Evolutionary conservation across 2,329 filamentous ascomycete genomes (phyloP), one percentile per base, ranked within the genome.

Genomic region (Claviceps pazoutovae): DNA sequence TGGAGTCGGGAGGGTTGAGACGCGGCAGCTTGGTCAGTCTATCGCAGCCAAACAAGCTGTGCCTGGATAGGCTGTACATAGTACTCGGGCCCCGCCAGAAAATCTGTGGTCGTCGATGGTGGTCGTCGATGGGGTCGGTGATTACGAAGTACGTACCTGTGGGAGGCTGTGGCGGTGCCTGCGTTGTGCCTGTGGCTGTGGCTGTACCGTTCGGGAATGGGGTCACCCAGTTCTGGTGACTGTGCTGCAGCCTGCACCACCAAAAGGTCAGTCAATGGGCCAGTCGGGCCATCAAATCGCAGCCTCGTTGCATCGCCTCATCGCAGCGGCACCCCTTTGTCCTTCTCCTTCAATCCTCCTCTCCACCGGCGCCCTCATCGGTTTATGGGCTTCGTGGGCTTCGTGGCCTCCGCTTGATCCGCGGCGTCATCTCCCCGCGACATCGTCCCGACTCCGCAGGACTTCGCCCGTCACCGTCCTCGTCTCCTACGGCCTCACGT

Each of bases 241-340:
- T 34, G 9, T 34, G 30, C 30, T 34, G 30, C 30, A 34, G 30
- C 30, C 16, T 46, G 16, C 19, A 42, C 47, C 47, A 48, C 47
- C 46, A 47, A 9, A 5, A 41, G 11, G 17, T 14, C 17, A 13
- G 14, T 30, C 23, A 26, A 21, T 13, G 45, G 21, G n/a, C 50
- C 44, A 13, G 43, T 50, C 34, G 42, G 11, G 41, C 41, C 26
- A 34, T 34, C 48, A 42, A 37, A 45, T 50, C 55, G 51, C 52
- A 56, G 55, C 55, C 53, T 57, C 52, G 54, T 49, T 49, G 52
- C 54, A 53, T 51, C 41, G 51, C 38, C 50, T 46, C 46, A 49
- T 54, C 54, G 51, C 34, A 16, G 43, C 43, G 21, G 17, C 48
- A 45, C 49, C 19, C 13, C 13, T 42, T 34, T 6, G 5, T 9